Base-by-base conservation (phyloP, 2,329 filamentous ascomycete species). In the Dothideomycetes sp. region DNA sequence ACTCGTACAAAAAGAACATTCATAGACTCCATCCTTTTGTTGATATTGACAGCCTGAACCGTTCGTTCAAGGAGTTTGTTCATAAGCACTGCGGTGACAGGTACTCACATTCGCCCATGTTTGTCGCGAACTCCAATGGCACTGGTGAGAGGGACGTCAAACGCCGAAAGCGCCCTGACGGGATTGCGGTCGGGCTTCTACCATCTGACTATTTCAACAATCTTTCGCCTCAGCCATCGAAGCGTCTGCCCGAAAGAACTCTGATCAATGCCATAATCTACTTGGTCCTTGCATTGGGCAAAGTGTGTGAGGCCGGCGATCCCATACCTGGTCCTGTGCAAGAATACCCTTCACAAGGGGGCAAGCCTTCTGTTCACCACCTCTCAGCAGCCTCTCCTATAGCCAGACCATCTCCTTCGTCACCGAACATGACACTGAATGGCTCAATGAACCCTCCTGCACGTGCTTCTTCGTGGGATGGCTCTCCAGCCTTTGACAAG, bases 191-290 rank as follows among this genome's bases (percentile, higher is more conserved):
- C 4, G 37, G 37, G 11, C 20, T 16, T 11, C 16, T 25, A 12
- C 37, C 37, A 13, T 24, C 12, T 18, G 37, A 33, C 3, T 17
- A 33, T 19, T 13, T 18, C 5, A 40, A 20, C 22, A 19, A 9
- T 12, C 20, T 23, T 8, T 4, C 29, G 17, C 13, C 22, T 11
- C 7, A 17, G 15, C 37, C 17, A 11, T 6, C n/a, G 12, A 40
- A 28, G 16, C 28, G 28, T 13, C 12, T 19, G 7, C 40, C 40
- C 5, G 40, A 42, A 8, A 42, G 40, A 12, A 36, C 82, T 6
- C 78, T 91, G 12, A 74, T 79, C 39, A 94, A 84, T 50, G 87
- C 87, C 0, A 71, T 96, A 27, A 76, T 95, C 1, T 70, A 95
- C 2, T 69, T 89, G 4, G 77, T 94, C 1, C 69, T 96, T 40